Conservation (phyloP, 495 filamentous ascomycete genomes). For the Astrothelium macrocarpum region DNA sequence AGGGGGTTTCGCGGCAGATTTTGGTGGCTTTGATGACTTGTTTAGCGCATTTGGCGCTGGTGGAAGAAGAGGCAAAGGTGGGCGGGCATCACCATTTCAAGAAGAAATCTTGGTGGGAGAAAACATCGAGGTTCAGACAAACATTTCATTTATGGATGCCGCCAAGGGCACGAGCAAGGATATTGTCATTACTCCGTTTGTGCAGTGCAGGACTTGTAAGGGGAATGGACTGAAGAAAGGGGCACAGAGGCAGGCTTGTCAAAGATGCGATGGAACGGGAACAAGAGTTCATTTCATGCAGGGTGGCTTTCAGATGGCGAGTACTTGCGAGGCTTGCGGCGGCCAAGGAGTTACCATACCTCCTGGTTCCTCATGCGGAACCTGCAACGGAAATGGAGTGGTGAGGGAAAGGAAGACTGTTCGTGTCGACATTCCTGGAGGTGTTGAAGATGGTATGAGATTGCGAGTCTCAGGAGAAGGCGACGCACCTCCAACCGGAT, state of each 20-base stretch:
- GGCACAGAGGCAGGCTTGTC: conserved; percentile 59
- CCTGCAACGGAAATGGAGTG: conserved; percentile 72
- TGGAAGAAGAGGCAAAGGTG: conserved; percentile 44
- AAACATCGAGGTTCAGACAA: conserved; percentile 87
- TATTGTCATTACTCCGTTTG: conserved; percentile 66
- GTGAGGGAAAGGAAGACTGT: conserved; percentile 67
- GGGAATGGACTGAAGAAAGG: conserved; percentile 81
- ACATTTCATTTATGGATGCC: conserved; percentile 90
- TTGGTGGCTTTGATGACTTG: conserved; percentile 82
- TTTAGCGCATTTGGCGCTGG: conserved; percentile 78
- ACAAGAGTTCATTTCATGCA: conserved; percentile 78
- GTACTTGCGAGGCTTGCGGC: conserved; percentile 71
- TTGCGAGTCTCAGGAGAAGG: conserved; percentile 73
- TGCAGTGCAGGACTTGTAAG: conserved; percentile 67
- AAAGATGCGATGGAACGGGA: conserved; percentile 75
- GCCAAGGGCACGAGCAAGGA: conserved; percentile 77
- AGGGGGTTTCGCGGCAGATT: conserved; percentile 59
- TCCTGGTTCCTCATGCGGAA: conserved; percentile 64
- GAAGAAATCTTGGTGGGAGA: conserved; percentile 76
- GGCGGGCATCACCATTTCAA: conserved; percentile 54
- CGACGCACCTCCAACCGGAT: conserved; percentile 69
- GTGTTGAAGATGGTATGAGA: conserved; percentile 92
- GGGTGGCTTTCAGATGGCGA: conserved; percentile 90
- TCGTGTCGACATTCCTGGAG: conserved; percentile 80
- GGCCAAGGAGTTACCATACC: conserved; percentile 66